Base-by-base conservation (phyloP, 768 basidiomycete species). In the Cystofilobasidium ferigula region DNA sequence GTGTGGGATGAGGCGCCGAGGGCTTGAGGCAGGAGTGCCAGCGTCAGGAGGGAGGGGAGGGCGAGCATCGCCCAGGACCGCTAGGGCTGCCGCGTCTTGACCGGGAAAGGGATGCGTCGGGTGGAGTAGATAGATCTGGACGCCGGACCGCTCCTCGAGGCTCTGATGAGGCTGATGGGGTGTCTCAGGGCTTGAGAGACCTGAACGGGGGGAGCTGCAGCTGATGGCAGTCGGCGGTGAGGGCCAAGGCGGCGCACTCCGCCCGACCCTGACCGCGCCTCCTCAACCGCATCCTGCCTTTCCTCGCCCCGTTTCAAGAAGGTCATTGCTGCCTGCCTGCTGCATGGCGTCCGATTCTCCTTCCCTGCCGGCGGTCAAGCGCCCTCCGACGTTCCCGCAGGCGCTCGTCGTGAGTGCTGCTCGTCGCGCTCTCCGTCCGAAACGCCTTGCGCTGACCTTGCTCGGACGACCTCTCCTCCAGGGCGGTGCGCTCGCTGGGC, bases 401-500 rank as follows among this genome's bases (percentile, higher is more conserved):
- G 64, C 64, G 38, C 58, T 66, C n/a, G 57, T 66, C 58, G 64
- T 66, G 38, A 48, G 64, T 66, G 32, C 63, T 1, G n/a, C n/a
- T 8, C 36, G 2, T 36, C 58, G 42, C 13, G 28, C 51, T 54
- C 51, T 7, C 12, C 18, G n/a, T n/a, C n/a, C n/a, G n/a, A n/a
- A n/a, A n/a, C 30, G 7, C 12, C 51, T 8, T 2, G 28, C 51
- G 51, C 38, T 30, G n/a, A 3, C 34, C 24, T 20, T 13, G 6
- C 14, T 54, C 2, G 3, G 30, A 7, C 1, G 8, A 22, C n/a
- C 3, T 24, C 34, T 26, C 26, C 1, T 4, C 57, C 42, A 91
- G 87, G 86, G 89, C 48, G 91, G 94, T 30, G 93, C 87, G 26
- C 75, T 86, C n/a, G 90, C 95, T 36, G 94, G 94, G 32, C 87